phyloP scores from a whole-genome alignment of 176 grass and related monocot genomes.

The Panicum miliaceum region DNA sequence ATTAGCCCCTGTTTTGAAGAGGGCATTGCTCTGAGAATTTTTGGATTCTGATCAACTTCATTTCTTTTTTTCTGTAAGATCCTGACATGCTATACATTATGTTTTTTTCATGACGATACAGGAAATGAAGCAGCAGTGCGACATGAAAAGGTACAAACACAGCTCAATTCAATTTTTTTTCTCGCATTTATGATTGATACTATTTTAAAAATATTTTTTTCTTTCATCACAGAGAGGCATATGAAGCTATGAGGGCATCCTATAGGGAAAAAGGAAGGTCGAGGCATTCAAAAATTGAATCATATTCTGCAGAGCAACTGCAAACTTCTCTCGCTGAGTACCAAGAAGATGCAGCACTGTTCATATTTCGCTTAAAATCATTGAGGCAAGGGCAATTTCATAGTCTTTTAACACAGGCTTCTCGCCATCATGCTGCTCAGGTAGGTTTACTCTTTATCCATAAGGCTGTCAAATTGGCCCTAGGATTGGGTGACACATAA shows the following conservation, averaged over 20 bases:
- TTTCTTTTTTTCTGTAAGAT: conserved; percentile 1
- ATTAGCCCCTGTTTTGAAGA: not conserved
- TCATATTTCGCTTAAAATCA: conserved; percentile 89
- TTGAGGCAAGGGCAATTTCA: conserved; percentile 91
- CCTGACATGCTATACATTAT: conserved; percentile 40
- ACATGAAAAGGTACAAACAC: conserved; percentile 78
- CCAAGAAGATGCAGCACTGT: conserved; percentile 75
- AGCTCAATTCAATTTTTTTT: not conserved
- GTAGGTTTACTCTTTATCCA: conserved; percentile 42
- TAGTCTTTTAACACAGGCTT: conserved; percentile 85
- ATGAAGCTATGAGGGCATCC: conserved; percentile 70
- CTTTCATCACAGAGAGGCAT: conserved; percentile 58
- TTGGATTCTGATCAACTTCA: not conserved
- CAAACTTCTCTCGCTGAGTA: conserved; percentile 64
- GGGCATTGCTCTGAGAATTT: not conserved
- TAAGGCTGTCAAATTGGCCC: conserved; percentile 26
- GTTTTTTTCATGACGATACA: conserved; percentile 44
- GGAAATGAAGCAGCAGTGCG: conserved; percentile 93
- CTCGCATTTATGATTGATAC: not conserved
- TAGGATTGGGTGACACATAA: conserved; percentile 29
- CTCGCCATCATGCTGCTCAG: conserved; percentile 93
- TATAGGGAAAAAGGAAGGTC: conserved; percentile 68
- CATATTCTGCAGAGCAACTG: conserved; percentile 63
- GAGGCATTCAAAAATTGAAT: conserved; percentile 59
- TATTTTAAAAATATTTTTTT: conserved; percentile 8